Evolutionary conservation across 2,329 filamentous ascomycete species (phyloP), one percentile per base, ranked within the genome.

Genomic region (Anisogramma anomala): DNA sequence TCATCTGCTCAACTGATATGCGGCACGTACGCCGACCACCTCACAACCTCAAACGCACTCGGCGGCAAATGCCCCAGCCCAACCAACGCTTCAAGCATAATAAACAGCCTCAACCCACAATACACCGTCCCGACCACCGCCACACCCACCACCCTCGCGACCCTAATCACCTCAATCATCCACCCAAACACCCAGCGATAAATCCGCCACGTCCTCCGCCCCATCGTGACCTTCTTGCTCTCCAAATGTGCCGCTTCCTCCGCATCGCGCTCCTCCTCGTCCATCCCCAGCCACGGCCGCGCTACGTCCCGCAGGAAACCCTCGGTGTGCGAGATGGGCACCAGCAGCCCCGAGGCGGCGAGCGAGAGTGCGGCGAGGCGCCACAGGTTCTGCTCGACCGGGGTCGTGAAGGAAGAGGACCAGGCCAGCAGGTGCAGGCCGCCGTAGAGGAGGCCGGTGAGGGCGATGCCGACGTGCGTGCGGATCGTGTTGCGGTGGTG

Each of bases 21-120:
- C 28, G 41, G 41, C n/a, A 43, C 41, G 22, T 43, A 43, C 14
- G 30, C 36, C 26, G 41, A 43, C 41, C 41, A 43, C 31, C 32
- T 13, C 3, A 43, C 41, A 9, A 40, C 36, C 6, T 39, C 41
- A 14, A 35, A 43, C 3, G 41, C 41, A 31, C 36, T 39, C 8
- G 41, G 26, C 0, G 41, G 41, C 11, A 43, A 32, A 25, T 43
- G 41, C 7, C 36, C 33, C 25, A 43, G 19, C 1, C 34, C 34
- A 14, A 38, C 32, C 13, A 43, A 20, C 14, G 36, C 39, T 32
- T 43, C 41, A 1, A 34, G 31, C 13, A 43, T 35, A n/a, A 43
- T 40, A 6, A 43, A 43, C 6, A 36, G 15, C 10, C 41, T 17
- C 25, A 43, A 18, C 3, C 41, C 41, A 9, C 33, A 13, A 3